Evolutionary conservation across 257 asterid genomes (phyloP), one percentile per base, ranked within the genome.

Genomic region (Solanum commersonii): DNA sequence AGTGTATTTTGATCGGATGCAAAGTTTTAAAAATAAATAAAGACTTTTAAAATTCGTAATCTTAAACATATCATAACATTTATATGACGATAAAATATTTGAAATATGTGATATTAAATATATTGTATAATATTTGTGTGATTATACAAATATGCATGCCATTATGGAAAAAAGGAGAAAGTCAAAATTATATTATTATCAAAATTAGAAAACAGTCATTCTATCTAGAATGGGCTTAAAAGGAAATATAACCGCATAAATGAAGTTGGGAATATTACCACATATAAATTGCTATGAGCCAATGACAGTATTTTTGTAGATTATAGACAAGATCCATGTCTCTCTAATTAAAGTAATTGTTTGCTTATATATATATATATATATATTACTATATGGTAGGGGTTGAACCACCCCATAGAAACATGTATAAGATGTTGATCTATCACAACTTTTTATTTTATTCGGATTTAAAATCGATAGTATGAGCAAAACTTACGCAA

Each of bases 401-500:
- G 56, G 56, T 13, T 13, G 5, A 46, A 46, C 56, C 56, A 46
- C 56, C 56, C 56, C 56, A 13, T 46, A 46, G 56, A 42, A 42
- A 42, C 52, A 44, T 4, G 2, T 25, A 23, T 10, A 63, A 63
- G 14, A 4, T 63, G 1, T 23, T 23, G 0, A 63, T 63, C 70
- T 63, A 25, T 67, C 18, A 11, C 2, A 67, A 27, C 0, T 0
- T 67, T 68, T 27, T 23, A 22, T 60, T 68, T 12, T 4, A 65
- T n/a, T 6, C 2, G 1, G 1, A 68, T 68, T 12, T 68, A 27
- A 31, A 27, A 68, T 0, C 2, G 35, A 68, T 0, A 14, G 1
- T 70, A 29, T 14, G 1, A 70, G 38, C 23, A 40, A 67, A 7
- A 67, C 29, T 37, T 89, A 94, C 96, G 89, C 46, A 4, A 94